phyloP scores from a whole-genome alignment of 176 grass and related monocot species.

The Pontederia crassipes region DNA sequence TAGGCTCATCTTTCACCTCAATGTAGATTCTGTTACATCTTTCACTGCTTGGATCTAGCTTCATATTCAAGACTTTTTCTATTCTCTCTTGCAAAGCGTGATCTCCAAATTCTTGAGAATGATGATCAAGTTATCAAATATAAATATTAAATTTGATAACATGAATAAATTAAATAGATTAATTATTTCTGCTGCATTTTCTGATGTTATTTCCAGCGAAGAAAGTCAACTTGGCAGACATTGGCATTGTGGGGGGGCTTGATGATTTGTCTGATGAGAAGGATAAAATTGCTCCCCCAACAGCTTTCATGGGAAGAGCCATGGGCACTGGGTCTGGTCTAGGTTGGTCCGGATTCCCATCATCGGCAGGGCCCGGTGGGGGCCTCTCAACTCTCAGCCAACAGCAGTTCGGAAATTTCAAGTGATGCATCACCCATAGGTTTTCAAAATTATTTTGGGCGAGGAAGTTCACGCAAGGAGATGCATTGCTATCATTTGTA shows the following conservation, averaged over 20 bases:
- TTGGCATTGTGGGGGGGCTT: conserved; percentile 78
- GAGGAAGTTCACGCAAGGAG: too few species aligned
- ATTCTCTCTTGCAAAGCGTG: too few species aligned
- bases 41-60: too few species aligned
- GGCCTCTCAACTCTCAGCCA: conserved; percentile 56
- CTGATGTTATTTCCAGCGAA: conserved; percentile 51
- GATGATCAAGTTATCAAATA: background rate
- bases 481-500: too few species aligned
- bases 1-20: too few species aligned
- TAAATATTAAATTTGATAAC: background rate
- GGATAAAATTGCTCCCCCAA: conserved; percentile 32
- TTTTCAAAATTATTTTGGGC: too few species aligned
- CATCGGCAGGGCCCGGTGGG: conserved; percentile 33
- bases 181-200: background rate
- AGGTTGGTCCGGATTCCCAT: conserved; percentile 41
- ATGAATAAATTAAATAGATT: background rate
- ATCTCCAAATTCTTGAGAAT: too few species aligned
- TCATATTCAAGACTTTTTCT: too few species aligned
- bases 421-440: conserved; percentile 26
- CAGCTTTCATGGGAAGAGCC: conserved; percentile 24
- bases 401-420: conserved; percentile 60
- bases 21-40: too few species aligned
- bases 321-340: conserved; percentile 36
- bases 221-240: conserved; percentile 83
- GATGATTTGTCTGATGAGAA: conserved; percentile 51